Evolutionary conservation across 495 filamentous ascomycete genomes (phyloP).

Genomic region (Daldinia childiae): DNA sequence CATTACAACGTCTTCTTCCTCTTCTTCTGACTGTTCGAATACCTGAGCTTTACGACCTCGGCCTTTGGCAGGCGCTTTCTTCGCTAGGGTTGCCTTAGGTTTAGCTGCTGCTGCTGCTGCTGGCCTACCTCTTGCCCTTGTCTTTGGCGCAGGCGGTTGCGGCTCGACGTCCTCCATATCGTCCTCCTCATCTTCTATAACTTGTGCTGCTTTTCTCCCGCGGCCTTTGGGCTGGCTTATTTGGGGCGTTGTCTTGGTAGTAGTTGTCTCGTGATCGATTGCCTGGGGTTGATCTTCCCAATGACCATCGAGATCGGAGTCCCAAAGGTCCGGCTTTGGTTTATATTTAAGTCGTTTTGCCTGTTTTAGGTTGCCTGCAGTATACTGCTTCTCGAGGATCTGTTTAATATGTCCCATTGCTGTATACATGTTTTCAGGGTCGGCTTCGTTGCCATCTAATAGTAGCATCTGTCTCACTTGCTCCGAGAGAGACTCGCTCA

Average conservation of each 20-base stretch:
- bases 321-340: slow-evolving; percentile 85
- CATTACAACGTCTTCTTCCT: slow-evolving; percentile 69
- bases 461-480: slow-evolving; percentile 81
- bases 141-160: slow-evolving; percentile 21
- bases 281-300: slow-evolving; percentile 86
- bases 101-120: slow-evolving; percentile 56
- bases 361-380: slow-evolving; percentile 70
- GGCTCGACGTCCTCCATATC: slow-evolving; percentile 50
- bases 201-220: slow-evolving; percentile 37
- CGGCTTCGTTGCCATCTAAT: slow-evolving; percentile 72
- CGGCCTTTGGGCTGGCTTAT: slow-evolving; percentile 44
- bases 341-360: slow-evolving; percentile 64
- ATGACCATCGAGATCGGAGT: slow-evolving; percentile 81
- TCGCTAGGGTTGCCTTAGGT: slow-evolving; percentile 51
- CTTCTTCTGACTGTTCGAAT: slow-evolving; percentile 65
- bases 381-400: slow-evolving; percentile 76
- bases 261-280: slow-evolving; percentile 58
- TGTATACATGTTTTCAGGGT: slow-evolving; percentile 58
- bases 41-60: slow-evolving; percentile 50
- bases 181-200: slow-evolving; percentile 52
- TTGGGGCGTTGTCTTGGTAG: slow-evolving; percentile 56
- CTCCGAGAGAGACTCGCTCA: slow-evolving; percentile 77
- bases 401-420: slow-evolving; percentile 77
- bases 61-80: slow-evolving; percentile 45
- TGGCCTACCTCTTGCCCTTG: slow-evolving; percentile 52